phyloP scores from a whole-genome alignment of 352 stramenopile genomes.

The Phytophthora citricola region DNA sequence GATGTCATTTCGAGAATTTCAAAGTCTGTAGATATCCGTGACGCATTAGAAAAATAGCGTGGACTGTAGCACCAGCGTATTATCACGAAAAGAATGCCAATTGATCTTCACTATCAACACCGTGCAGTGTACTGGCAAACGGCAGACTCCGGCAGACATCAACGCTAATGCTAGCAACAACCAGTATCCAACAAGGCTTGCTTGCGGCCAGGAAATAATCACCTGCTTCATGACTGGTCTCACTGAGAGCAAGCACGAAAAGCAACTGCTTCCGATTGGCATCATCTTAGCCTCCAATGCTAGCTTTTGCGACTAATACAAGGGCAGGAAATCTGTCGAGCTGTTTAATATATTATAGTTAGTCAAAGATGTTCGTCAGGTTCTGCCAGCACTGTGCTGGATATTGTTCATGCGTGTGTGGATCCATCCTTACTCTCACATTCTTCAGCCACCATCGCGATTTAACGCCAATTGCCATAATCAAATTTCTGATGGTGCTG shows the following conservation, averaged over 20 bases:
- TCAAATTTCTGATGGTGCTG: background rate
- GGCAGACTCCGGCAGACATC: background rate
- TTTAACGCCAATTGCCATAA: constrained; percentile 7
- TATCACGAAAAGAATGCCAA: too few relatives aligned
- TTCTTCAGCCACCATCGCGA: constrained; percentile 5
- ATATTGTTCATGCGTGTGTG: constrained; percentile 8
- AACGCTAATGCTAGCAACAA: background rate
- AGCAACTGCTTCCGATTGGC: constrained; percentile 2
- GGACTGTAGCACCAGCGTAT: too few relatives aligned
- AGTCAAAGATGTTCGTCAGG: too few relatives aligned
- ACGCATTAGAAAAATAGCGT: too few relatives aligned
- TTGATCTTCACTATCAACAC: too few relatives aligned
- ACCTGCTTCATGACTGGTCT: background rate
- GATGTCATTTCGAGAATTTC: too few relatives aligned
- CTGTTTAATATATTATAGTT: too few relatives aligned
- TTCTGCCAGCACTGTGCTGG: background rate
- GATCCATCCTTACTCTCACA: constrained; percentile 5
- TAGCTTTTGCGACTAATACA: background rate
- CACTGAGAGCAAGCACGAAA: constrained; percentile 5
- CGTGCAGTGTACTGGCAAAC: background rate
- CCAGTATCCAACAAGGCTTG: background rate
- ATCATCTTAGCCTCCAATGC: background rate
- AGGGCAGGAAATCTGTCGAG: background rate
- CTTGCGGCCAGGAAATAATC: background rate
- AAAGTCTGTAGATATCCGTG: too few relatives aligned